These are phyloP conservation scores for Cryptococcus deneoformans DNA, from an alignment of 1,284 basidiomycete species.

Conservation along the genomic window DNA sequence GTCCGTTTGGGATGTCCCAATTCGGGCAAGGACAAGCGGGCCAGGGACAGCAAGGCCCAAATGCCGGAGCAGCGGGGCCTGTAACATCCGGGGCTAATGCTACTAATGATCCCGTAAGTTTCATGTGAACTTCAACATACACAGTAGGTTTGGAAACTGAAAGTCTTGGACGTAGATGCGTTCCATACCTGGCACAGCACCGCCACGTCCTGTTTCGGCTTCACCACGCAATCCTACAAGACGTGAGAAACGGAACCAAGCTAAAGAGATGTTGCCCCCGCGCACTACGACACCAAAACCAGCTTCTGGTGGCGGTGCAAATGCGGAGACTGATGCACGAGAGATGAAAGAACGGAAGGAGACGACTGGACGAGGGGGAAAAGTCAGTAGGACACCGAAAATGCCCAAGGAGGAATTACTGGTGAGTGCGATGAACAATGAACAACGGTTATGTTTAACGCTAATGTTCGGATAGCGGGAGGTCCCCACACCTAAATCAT, in stretches of 20 bases:
- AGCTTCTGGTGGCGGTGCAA: not conserved
- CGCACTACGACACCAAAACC: conserved; percentile 32
- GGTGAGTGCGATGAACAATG: conserved; percentile 17
- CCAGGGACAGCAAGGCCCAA: conserved; percentile 12
- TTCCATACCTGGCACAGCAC: not conserved
- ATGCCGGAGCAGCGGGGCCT: not conserved
- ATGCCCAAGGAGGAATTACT: conserved; percentile 25
- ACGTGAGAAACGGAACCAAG: conserved; percentile 36
- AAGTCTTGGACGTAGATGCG: not conserved
- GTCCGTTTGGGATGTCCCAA: conserved; percentile 21
- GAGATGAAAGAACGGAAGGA: conserved; percentile 4
- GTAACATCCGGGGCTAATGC: not conserved
- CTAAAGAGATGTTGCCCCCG: conserved; percentile 42
- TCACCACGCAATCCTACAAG: conserved; percentile 11
- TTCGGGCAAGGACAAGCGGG: not conserved
- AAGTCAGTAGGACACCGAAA: conserved; percentile 20
- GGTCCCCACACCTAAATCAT: conserved; percentile 37
- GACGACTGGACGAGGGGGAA: not conserved
- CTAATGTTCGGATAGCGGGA: not conserved
- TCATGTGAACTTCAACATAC: not conserved
- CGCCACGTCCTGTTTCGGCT: conserved; percentile 6
- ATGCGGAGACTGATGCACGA: conserved; percentile 5
- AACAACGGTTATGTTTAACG: not conserved
- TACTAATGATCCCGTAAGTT: not conserved
- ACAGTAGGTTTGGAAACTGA: too few relatives aligned